Evolutionary conservation across 352 stramenopile species (phyloP).

Genomic region (Albugo candida): DNA sequence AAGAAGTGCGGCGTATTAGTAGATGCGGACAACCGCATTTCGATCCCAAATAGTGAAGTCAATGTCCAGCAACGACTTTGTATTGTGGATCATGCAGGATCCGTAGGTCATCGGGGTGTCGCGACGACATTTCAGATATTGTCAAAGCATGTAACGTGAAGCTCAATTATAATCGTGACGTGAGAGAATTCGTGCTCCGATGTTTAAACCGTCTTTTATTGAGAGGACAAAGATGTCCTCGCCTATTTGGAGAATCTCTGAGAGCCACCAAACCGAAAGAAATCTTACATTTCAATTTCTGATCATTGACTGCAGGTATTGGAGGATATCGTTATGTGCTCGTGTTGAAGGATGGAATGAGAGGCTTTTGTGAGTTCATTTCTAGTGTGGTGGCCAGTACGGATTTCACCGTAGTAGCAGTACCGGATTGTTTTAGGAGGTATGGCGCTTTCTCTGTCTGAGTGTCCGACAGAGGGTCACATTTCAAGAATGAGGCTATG

Average conservation of each 20-base stretch:
- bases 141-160: no score
- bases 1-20: no score
- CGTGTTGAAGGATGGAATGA: slow-evolving; percentile 16
- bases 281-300: slow-evolving; percentile 18
- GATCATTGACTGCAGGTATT: slow-evolving; percentile 5
- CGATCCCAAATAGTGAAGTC: no score
- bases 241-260: slow-evolving; percentile 10
- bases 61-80: not conserved
- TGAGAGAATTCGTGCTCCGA: not conserved
- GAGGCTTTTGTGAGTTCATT: slow-evolving; percentile 10
- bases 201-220: slow-evolving; percentile 2
- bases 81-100: slow-evolving; percentile 4
- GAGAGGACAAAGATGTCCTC: slow-evolving; percentile 1
- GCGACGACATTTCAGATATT: no score
- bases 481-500: slow-evolving; percentile 18
- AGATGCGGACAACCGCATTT: no score
- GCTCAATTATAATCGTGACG: no score
- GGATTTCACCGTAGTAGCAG: not conserved
- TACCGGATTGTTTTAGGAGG: slow-evolving; percentile 7
- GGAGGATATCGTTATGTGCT: slow-evolving; percentile 10
- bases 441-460: slow-evolving; percentile 10
- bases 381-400: slow-evolving; percentile 1
- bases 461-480: slow-evolving; percentile 12
- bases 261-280: slow-evolving; percentile 16
- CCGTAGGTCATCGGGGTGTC: no score